Conservation (phyloP, 441 rosid genomes). For the Isatis lusitanica region DNA sequence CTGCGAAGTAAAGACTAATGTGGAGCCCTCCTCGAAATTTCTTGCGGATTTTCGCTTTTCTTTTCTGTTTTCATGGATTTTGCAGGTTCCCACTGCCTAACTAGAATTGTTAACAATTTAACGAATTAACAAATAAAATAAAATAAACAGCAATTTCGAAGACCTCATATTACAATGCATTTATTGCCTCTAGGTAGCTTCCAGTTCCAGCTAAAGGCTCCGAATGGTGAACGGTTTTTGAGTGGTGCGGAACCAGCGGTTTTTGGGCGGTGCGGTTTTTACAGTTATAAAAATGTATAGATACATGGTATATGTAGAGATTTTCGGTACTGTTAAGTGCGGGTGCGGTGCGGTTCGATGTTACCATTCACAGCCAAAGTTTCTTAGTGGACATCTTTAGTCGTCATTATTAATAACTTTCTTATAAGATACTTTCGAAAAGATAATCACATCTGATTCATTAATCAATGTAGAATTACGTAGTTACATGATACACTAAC, state of each 20-base stretch:
- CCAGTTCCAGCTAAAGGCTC: conserved; percentile 35
- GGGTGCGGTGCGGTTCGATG: too few relatives aligned
- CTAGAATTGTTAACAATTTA: neutral
- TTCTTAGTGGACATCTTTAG: conserved; percentile 13
- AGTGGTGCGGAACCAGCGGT: too few relatives aligned
- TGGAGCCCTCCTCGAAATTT: conserved; percentile 27
- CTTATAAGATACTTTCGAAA: neutral
- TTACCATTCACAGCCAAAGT: too few relatives aligned
- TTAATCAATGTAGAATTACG: neutral
- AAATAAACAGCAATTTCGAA: conserved; percentile 3
- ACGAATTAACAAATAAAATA: neutral
- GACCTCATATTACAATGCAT: conserved; percentile 18
- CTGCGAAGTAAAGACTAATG: conserved; percentile 21
- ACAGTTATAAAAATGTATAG: too few relatives aligned
- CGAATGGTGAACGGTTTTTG: too few relatives aligned
- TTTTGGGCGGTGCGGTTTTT: too few relatives aligned
- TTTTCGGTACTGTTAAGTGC: too few relatives aligned
- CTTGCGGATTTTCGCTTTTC: conserved; percentile 21
- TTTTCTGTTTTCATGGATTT: neutral
- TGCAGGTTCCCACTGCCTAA: too few relatives aligned
- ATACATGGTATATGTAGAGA: too few relatives aligned
- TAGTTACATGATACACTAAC: neutral
- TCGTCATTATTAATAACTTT: conserved; percentile 18
- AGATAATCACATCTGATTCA: neutral
- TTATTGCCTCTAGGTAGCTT: conserved; percentile 19